Evolutionary conservation across 805 yeast species (phyloP), one percentile per base, ranked within the genome.

Genomic region (Ogataea ramenticola): DNA sequence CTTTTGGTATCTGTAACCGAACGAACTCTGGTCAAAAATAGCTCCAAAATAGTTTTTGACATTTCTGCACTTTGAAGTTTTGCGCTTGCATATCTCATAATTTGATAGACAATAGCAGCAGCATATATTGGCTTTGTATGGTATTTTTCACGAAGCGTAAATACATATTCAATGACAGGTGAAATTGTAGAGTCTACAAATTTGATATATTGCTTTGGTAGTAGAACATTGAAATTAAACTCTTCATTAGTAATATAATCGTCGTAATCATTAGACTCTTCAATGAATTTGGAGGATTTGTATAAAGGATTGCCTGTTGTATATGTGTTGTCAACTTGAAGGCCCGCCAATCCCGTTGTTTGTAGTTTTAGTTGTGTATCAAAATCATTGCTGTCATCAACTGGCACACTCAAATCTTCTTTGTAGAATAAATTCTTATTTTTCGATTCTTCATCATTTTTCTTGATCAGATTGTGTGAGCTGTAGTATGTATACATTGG

Each of bases 71-170:
- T 75, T n/a, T 78, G 67, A 31, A 72, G 74, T 50, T 75, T 74
- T 44, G 69, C 68, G 49, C 78, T 80, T 1, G 88, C 78, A 54
- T 80, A 85, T 51, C 91, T 65, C n/a, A 83, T 59, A 55, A 85
- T 73, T 58, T 84, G 91, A 52, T 72, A 85, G 0, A 82, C 62
- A 6, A 83, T 70, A 1, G 86, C 79, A 0, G 93, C 89, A 0
- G 91, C 88, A 21, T 78, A 64, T 29, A 72, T 67, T 5, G 82
- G 63, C 39, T 71, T 70, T 46, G 73, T 76, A 45, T 72, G 78
- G 34, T 66, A 58, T 32, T 63, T 61, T 21, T 68, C 71, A 50
- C 77, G 70, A 36, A 77, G 55, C 15, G 56, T 52, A 46, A 75
- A 74, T 19, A 75, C 64, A 48, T 68, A 75, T 47, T 77, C 74